A percentile compares a stretch with the other conserved stretches of the same genome.
Evolutionary conservation across 2,329 filamentous ascomycete species (phyloP).

Genomic region (Fusarium sarcochroum): DNA sequence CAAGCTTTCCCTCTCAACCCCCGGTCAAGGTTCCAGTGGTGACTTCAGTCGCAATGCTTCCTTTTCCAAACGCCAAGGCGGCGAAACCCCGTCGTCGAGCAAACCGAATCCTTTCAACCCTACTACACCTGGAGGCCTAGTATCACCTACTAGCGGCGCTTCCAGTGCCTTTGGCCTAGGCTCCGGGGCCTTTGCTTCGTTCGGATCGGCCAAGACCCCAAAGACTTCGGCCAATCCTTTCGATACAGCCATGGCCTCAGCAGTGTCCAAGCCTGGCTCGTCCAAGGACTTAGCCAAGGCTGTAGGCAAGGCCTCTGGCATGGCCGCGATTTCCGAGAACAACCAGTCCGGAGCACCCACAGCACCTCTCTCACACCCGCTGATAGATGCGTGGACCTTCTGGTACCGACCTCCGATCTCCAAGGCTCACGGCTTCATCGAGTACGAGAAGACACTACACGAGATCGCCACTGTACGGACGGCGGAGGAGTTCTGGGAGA

Average conservation of each 20-base stretch:
- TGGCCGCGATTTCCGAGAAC: constrained; percentile 64
- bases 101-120: constrained; percentile 80
- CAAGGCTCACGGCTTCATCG: constrained; percentile 87
- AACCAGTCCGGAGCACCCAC: constrained; percentile 53
- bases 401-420: constrained; percentile 98
- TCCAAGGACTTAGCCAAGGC: constrained; percentile 53
- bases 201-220: constrained; percentile 85
- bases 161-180: constrained; percentile 94
- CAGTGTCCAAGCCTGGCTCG: constrained; percentile 50
- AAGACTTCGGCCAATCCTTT: constrained; percentile 87
- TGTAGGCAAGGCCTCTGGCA: constrained; percentile 52
- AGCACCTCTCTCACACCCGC: constrained; percentile 63
- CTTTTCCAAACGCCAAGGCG: constrained; percentile 81
- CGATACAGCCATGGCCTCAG: constrained; percentile 76
- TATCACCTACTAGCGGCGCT: constrained; percentile 68
- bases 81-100: constrained; percentile 75
- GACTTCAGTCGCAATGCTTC: constrained; percentile 72
- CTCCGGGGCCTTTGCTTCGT: constrained; percentile 94
- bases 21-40: constrained; percentile 68
- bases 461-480: constrained; percentile 85
- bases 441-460: constrained; percentile 97
- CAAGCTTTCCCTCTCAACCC: constrained; percentile 92
- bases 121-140: constrained; percentile 73
- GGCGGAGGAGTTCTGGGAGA: constrained; percentile 90
- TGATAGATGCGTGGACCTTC: constrained; percentile 93